Conservation (phyloP, 805 yeast species). For the Wickerhamiella cacticola region DNA sequence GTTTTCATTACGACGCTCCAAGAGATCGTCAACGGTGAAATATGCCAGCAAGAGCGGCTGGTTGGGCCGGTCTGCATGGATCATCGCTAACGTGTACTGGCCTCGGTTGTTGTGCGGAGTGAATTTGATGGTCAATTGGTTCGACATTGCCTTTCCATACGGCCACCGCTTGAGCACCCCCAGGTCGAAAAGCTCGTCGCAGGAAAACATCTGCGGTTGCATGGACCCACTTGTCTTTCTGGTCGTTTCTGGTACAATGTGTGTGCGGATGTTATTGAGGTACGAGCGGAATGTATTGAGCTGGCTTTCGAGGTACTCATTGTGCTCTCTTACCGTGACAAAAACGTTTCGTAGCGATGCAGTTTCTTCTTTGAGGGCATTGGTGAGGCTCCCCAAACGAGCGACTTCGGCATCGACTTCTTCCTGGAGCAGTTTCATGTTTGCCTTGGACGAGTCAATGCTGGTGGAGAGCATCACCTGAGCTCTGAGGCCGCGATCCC, state of each 20-base stretch:
- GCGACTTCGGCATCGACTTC: slow-evolving; percentile 30
- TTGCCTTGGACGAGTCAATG: slow-evolving; percentile 17
- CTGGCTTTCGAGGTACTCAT: slow-evolving; percentile 29
- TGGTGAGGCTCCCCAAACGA: slow-evolving; percentile 27
- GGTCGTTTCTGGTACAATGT: slow-evolving; percentile 11
- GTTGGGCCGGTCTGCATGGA: slow-evolving; percentile 25
- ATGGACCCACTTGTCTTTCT: slow-evolving; percentile 15
- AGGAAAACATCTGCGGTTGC: slow-evolving; percentile 21
- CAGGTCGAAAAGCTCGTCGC: slow-evolving; percentile 23
- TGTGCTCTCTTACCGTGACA: slow-evolving; percentile 28
- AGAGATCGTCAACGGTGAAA: slow-evolving; percentile 28
- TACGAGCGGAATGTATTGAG: slow-evolving; percentile 30
- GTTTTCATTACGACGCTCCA: slow-evolving; percentile 21
- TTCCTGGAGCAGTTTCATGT: slow-evolving; percentile 22
- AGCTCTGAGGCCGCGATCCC: slow-evolving; percentile 28
- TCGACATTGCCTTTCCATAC: slow-evolving; percentile 22
- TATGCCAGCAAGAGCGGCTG: slow-evolving; percentile 25
- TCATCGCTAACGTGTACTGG: slow-evolving; percentile 26
- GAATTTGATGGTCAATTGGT: slow-evolving; percentile 22
- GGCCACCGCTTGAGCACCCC: slow-evolving; percentile 21
- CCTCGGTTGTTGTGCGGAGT: slow-evolving; percentile 25
- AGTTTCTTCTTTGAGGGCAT: slow-evolving; percentile 26
- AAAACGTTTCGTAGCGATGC: slow-evolving; percentile 26
- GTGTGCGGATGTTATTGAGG: slow-evolving; percentile 27
- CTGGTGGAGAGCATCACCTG: slow-evolving; percentile 25